Percentiles rank a stretch among this genome's conserved stretches.
Conservation (phyloP, 495 filamentous ascomycete species). For the Penicillium samsonianum region DNA sequence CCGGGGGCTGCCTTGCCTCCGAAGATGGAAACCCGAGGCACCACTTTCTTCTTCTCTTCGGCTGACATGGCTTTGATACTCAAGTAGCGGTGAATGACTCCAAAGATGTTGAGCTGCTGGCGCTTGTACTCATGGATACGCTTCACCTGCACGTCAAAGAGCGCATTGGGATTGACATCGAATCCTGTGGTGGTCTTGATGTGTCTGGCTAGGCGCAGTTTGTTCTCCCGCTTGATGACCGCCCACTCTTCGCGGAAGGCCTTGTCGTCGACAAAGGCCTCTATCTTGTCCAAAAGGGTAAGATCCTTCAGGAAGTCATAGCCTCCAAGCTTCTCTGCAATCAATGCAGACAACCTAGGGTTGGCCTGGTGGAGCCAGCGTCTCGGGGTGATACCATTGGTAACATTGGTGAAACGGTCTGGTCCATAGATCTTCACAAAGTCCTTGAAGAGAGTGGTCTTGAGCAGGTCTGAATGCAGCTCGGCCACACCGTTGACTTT, state of each 20-base stretch:
- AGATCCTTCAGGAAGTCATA: slow-evolving; percentile 85
- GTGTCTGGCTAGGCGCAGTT: slow-evolving; percentile 81
- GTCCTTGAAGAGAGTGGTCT: slow-evolving; percentile 98
- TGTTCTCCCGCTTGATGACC: slow-evolving; percentile 80
- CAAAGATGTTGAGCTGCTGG: slow-evolving; percentile 98
- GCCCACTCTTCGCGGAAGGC: slow-evolving; percentile 89
- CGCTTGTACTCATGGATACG: slow-evolving; percentile 99
- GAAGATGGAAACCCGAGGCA: slow-evolving; percentile 94
- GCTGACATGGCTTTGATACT: slow-evolving; percentile 80
- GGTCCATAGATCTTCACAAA: slow-evolving; percentile 91
- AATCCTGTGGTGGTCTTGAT: slow-evolving; percentile 80
- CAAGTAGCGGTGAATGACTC: slow-evolving; percentile 93
- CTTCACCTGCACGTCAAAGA: slow-evolving; percentile 98
- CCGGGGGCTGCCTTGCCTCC: slow-evolving; percentile 97
- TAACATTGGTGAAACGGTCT: slow-evolving; percentile 98
- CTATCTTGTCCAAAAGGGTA: slow-evolving; percentile 79
- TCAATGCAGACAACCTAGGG: slow-evolving; percentile 85
- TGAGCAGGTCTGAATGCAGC: slow-evolving; percentile 93
- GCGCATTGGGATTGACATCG: slow-evolving; percentile 78
- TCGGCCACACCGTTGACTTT: slow-evolving; percentile 99
- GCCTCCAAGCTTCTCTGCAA: slow-evolving; percentile 83
- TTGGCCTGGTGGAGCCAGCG: slow-evolving; percentile 98
- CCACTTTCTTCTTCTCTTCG: slow-evolving; percentile 83
- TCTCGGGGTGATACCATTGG: slow-evolving; percentile 93
- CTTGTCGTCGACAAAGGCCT: slow-evolving; percentile 77